Conservation (phyloP, 768 basidiomycete species). For the Cystofilobasidium macerans region DNA sequence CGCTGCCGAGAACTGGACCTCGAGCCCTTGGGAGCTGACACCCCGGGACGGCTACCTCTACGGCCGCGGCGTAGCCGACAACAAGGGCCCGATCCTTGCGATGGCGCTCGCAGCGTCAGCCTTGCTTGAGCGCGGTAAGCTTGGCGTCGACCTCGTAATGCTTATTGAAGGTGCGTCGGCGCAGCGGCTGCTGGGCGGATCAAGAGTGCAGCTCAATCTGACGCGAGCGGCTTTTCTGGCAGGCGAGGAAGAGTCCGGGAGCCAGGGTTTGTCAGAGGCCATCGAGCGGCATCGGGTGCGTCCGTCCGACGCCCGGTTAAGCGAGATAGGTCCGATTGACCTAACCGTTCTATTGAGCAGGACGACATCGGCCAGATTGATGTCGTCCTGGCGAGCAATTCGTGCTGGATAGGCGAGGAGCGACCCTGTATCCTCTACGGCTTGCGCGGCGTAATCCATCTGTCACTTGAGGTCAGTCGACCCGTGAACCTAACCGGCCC, state of each 20-base stretch:
- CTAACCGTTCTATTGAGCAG: no score
- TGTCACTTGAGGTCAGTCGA: conserved; percentile 54
- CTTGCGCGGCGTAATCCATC: conserved; percentile 84
- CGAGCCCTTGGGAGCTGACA: conserved; percentile 68
- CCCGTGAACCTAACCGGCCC: no score
- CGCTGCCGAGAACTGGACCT: conserved; percentile 59
- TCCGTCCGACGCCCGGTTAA: no score
- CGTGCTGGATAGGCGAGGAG: conserved; percentile 89
- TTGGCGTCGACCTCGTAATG: conserved; percentile 79
- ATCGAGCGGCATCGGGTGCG: conserved; percentile 63
- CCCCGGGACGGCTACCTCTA: conserved; percentile 61
- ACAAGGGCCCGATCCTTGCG: conserved; percentile 91
- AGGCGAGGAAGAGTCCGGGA: conserved; percentile 89
- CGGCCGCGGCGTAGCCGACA: conserved; percentile 61
- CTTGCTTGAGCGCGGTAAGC: conserved; percentile 55
- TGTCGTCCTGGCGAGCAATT: conserved; percentile 70
- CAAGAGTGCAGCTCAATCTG: no score
- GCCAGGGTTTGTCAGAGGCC: conserved; percentile 68
- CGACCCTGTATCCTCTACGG: conserved; percentile 92
- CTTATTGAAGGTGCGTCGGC: conserved; percentile 56
- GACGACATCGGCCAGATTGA: conserved; percentile 74
- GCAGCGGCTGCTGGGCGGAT: no score
- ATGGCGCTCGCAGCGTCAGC: conserved; percentile 80
- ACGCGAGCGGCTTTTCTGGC: no score
- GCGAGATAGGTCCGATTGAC: no score